Base-by-base conservation (phyloP, 805 yeast species). In the Diddensiella santjacobensis region DNA sequence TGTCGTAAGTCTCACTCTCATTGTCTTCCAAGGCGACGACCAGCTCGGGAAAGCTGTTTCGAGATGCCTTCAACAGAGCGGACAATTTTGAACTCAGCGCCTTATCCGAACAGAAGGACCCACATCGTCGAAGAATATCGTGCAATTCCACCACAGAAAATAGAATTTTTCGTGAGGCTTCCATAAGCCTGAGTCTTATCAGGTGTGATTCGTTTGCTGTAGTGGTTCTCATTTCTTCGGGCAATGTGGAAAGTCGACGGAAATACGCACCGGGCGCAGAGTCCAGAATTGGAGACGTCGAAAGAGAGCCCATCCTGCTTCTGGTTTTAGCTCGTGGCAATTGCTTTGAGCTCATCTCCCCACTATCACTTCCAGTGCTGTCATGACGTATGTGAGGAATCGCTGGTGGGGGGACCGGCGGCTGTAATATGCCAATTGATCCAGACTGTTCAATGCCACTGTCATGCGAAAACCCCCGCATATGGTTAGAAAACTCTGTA, bases 81-180 rank as follows among this genome's bases (percentile, higher is more conserved):
- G 50, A 18, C 22, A 54, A 24, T 30, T 51, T 49, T 10, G 45
- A 15, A 10, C 47, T 23, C 40, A 55, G 45, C 22, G 22, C 33
- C 36, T 49, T 45, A 35, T 54, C 53, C 10, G 42, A 33, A 41
- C 55, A 55, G 26, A 54, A 54, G 11, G 50, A 39, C n/a, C 37
- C 23, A 36, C 53, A 55, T 8, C 57, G 48, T n/a, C 52, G 44
- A 3, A 54, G 42, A 11, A 47, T 41, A 22, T 48, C 45, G 33
- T 81, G 87, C 35, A 83, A 71, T 59, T 83, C 87, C 39, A 83
- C 78, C 47, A 81, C 75, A 2, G 85, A 71, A 59, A 80, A 81
- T 8, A 81, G 60, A 10, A 84, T 62, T 55, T 83, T 84, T 48
- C 86, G 69, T n/a, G 83, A 75, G 1, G 72, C 77, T 52, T 70